Base-by-base conservation (phyloP, 306 rosid species). In the Lotus japonicus region DNA sequence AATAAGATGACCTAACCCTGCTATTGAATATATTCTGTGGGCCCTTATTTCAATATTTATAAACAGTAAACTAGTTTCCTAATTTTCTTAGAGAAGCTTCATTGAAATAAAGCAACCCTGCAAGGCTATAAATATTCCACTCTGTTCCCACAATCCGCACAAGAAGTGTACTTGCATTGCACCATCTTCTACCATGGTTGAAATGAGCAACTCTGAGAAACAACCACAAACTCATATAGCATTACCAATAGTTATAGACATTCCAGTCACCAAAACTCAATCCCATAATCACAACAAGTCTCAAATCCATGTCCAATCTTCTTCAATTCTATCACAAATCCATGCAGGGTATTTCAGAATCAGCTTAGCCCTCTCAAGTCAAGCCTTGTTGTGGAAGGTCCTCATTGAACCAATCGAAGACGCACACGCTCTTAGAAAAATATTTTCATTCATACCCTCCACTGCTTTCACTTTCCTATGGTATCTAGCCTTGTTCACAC, bases 301-400 rank as follows among this genome's bases (percentile, higher is more conserved):
- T n/a, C 44, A 64, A 53, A 73, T 54, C 46, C 44, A 70, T 9
- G 17, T 26, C 19, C 28, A 49, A 64, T 80, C 61, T 70, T 45
- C 72, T 15, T 9, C 48, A 9, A 54, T 84, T 48, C 66, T 84
- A 11, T 58, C 64, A 10, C 55, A 71, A 57, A 44, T 84, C 19
- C 88, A 81, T 77, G 92, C 92, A 71, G 88, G 92, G 48, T 84
- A 79, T 70, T 86, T 86, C 38, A 81, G 85, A 48, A 84, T 86
- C 42, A 79, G 77, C 43, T 39, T 84, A 4, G 69, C 92, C 3
- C 79, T 86, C 17, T 80, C 82, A 0, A 74, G 84, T 57, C 88
- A 86, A 67, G 80, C 88, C 52, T 70, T 86, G 5, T 42, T 84
- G 59, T 84, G 86, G 83, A 84, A 81, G 67, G 68, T 64, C 53